Evolutionary conservation across 306 rosid species (phyloP).

Genomic region (Styphnolobium japonicum): DNA sequence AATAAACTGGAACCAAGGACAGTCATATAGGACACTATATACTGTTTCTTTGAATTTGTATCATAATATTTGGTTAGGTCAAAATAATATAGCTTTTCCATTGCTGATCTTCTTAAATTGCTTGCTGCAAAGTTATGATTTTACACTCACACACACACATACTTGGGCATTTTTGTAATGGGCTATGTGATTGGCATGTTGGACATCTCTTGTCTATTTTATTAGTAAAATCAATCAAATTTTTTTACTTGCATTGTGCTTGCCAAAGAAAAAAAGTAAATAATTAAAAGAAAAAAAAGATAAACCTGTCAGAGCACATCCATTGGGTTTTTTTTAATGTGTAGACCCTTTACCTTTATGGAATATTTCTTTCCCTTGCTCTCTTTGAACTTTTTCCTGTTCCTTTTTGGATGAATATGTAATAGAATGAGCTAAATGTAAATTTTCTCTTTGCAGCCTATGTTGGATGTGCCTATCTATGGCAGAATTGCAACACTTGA

Average conservation of each 20-base stretch:
- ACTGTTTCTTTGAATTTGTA: no score
- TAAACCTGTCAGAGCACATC: neutral
- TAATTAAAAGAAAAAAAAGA: neutral
- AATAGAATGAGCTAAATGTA: neutral
- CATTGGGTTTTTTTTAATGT: neutral
- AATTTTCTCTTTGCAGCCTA: constrained; percentile 50
- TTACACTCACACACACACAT: no score
- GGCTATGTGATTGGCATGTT: neutral
- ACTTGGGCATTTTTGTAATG: neutral
- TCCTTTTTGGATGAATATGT: neutral
- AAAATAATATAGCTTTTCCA: neutral
- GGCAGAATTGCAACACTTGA: constrained; percentile 96
- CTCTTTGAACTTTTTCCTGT: neutral
- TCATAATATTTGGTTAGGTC: neutral
- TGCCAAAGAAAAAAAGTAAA: no score
- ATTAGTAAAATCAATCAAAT: neutral
- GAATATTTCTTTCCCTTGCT: neutral
- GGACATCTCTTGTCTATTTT: neutral
- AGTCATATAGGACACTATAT: no score
- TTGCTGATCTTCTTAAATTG: neutral
- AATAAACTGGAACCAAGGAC: no score
- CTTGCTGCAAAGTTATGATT: neutral
- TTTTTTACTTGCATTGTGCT: neutral
- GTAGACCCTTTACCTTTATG: neutral
- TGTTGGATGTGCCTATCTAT: constrained; percentile 92